Conservation (phyloP, 345 rosid genomes). For the Melaleuca quinquenervia region DNA sequence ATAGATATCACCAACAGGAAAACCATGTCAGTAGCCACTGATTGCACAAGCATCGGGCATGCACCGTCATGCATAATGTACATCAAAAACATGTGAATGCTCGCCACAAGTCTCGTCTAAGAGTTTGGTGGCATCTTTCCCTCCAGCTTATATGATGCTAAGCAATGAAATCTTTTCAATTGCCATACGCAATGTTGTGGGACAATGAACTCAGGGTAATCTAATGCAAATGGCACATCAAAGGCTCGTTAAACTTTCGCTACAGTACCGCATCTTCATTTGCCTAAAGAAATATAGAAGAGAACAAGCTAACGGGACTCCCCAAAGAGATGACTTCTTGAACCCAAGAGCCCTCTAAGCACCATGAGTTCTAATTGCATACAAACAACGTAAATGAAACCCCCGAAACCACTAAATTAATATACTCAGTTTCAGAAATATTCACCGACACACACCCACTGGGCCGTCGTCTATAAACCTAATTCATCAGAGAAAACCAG, state of each 20-base stretch:
- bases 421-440: background rate
- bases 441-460: background rate
- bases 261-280: background rate
- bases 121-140: background rate
- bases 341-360: background rate
- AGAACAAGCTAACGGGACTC: background rate
- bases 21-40: background rate
- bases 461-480: background rate
- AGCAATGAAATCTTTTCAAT: background rate
- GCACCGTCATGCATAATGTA: background rate
- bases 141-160: background rate
- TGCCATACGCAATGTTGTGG: background rate
- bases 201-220: background rate
- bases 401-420: background rate
- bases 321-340: background rate
- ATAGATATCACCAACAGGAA: background rate
- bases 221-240: background rate
- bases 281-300: background rate
- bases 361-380: background rate
- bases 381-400: background rate
- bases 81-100: background rate
- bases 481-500: background rate
- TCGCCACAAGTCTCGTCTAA: background rate
- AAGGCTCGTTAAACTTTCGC: background rate
- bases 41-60: background rate